Percentiles rank a stretch among this genome's conserved stretches.
Evolutionary conservation across 2,329 filamentous ascomycete species (phyloP).

Genomic region (Septoria linicola): DNA sequence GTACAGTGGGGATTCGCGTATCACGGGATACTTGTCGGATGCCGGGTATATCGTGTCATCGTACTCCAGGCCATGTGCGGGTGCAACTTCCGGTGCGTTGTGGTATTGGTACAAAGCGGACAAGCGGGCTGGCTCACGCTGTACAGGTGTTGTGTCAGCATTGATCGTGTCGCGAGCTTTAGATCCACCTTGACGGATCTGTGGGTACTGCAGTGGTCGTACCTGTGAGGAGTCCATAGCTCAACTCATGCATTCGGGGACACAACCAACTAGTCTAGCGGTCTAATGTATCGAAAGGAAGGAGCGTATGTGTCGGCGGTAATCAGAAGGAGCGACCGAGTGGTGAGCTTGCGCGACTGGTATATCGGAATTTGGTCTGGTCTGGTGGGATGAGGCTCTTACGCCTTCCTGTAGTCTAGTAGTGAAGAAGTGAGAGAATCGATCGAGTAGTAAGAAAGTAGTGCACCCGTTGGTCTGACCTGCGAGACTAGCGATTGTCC

Average conservation of each 20-base stretch:
- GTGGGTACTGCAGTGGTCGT: background rate
- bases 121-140: conserved; percentile 33
- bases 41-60: conserved; percentile 39
- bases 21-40: conserved; percentile 41
- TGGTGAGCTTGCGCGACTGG: too few relatives aligned
- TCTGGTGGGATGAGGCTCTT: too few relatives aligned
- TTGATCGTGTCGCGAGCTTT: background rate
- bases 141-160: conserved; percentile 18
- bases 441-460: too few relatives aligned
- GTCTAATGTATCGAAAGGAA: background rate
- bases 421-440: too few relatives aligned
- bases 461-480: too few relatives aligned
- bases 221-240: conserved; percentile 26
- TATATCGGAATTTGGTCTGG: too few relatives aligned
- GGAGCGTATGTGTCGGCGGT: background rate
- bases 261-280: background rate
- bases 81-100: conserved; percentile 42
- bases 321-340: background rate
- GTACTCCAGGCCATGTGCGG: conserved; percentile 41
- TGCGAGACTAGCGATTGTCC: too few relatives aligned
- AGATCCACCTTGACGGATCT: background rate
- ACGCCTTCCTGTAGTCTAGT: too few relatives aligned
- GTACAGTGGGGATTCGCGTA: conserved; percentile 31
- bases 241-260: conserved; percentile 15
- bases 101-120: conserved; percentile 42